A percentile compares a stretch with the other conserved stretches of the same genome.
These are phyloP conservation scores for Oleoguttula mirabilis DNA, from an alignment of 495 filamentous ascomycete species.

Conservation along the genomic window DNA sequence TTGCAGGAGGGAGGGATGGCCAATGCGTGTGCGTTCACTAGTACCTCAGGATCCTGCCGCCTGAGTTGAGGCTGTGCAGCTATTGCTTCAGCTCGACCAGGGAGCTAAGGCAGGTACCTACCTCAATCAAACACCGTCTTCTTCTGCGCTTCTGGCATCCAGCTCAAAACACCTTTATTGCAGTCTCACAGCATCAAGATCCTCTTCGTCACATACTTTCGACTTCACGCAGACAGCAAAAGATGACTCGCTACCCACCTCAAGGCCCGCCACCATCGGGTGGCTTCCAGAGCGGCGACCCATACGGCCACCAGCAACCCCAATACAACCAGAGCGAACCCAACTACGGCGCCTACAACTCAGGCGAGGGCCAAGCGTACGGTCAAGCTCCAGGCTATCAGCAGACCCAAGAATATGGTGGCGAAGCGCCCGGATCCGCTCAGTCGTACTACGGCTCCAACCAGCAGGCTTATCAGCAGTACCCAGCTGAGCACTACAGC, in stretches of 20 bases:
- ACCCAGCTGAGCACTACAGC: not conserved
- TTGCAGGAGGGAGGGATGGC: too few relatives aligned
- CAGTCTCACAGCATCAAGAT: too few relatives aligned
- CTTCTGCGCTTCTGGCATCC: too few relatives aligned
- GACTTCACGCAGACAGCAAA: too few relatives aligned
- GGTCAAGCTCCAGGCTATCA: not conserved
- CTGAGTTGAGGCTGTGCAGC: too few relatives aligned
- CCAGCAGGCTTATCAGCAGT: slow-evolving; percentile 8
- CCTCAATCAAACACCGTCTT: too few relatives aligned
- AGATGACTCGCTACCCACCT: slow-evolving; percentile 7
- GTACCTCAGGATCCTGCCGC: too few relatives aligned
- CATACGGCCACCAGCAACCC: not conserved
- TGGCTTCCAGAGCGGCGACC: slow-evolving; percentile 7
- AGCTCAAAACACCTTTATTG: too few relatives aligned
- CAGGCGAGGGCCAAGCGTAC: slow-evolving; percentile 1
- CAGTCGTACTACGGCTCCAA: slow-evolving; percentile 10
- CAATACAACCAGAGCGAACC: not conserved
- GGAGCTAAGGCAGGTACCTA: too few relatives aligned
- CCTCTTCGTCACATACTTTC: too few relatives aligned
- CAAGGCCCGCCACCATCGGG: not conserved
- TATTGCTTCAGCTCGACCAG: too few relatives aligned
- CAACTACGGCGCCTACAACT: not conserved
- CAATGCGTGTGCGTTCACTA: too few relatives aligned
- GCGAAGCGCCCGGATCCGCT: not conserved
- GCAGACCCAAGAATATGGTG: slow-evolving; percentile 1